Conservation (phyloP, 2,329 filamentous ascomycete genomes). For the Aureobasidium sp. region DNA sequence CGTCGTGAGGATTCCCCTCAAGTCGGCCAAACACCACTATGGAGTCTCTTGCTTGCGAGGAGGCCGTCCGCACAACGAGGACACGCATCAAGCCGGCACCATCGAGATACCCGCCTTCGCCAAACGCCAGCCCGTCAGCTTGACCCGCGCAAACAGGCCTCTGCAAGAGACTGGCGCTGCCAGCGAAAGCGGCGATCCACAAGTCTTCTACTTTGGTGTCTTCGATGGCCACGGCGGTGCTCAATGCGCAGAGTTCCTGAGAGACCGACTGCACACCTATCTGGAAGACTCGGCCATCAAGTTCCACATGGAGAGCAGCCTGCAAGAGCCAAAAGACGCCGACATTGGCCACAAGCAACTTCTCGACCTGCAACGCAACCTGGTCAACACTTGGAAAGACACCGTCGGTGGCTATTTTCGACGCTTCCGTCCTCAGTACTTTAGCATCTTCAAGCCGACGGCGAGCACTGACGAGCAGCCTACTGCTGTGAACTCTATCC, state of each 20-base stretch:
- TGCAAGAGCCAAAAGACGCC: conserved; percentile 39
- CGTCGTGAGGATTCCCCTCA: conserved; percentile 87
- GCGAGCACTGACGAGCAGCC: conserved; percentile 20
- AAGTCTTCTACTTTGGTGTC: conserved; percentile 94
- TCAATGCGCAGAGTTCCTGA: conserved; percentile 80
- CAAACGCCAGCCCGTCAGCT: conserved; percentile 62
- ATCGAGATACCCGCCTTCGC: conserved; percentile 91
- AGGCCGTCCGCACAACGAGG: conserved; percentile 82
- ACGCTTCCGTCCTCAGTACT: conserved; percentile 76
- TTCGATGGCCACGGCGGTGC: conserved; percentile 93
- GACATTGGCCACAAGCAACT: conserved; percentile 32
- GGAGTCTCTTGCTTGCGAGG: conserved; percentile 73
- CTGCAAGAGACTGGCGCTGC: conserved; percentile 44
- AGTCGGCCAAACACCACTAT: conserved; percentile 92
- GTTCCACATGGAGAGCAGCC: conserved; percentile 71
- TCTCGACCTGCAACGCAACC: conserved; percentile 57
- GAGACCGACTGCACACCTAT: conserved; percentile 78
- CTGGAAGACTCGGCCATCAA: conserved; percentile 71
- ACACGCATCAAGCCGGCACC: conserved; percentile 87
- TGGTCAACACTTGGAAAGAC: conserved; percentile 71
- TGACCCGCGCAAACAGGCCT: conserved; percentile 34
- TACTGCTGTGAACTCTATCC: conserved; percentile 45
- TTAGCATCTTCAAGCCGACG: conserved; percentile 34
- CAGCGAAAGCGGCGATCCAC: conserved; percentile 76
- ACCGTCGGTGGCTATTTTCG: conserved; percentile 91